Percentiles rank a stretch among this genome's conserved stretches.
Conservation (phyloP, 805 yeast genomes). For the Komagataella kurtzmanii region DNA sequence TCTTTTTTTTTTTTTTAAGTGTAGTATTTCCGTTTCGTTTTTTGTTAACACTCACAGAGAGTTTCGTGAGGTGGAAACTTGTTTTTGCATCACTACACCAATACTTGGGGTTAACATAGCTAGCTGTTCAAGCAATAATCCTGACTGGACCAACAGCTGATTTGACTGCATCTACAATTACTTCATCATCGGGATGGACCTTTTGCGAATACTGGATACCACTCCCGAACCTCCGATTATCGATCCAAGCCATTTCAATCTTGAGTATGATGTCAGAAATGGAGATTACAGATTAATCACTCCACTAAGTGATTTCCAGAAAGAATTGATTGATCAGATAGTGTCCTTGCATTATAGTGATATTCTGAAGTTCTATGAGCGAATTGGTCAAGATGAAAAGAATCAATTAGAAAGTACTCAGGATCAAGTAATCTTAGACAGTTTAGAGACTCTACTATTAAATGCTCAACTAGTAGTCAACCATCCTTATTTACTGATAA, state of each 20-base stretch:
- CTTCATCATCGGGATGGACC: constrained; percentile 39
- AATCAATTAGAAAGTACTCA: constrained; percentile 11
- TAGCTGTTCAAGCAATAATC: not conserved
- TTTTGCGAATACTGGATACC: constrained; percentile 62
- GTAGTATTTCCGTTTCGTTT: no score
- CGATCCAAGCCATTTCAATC: constrained; percentile 34
- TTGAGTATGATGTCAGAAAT: constrained; percentile 19
- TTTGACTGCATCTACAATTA: not conserved
- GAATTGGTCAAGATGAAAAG: constrained; percentile 26
- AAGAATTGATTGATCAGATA: constrained; percentile 81
- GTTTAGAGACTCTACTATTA: constrained; percentile 58
- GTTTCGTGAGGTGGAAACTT: not conserved
- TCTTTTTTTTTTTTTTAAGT: no score
- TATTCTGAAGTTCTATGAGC: constrained; percentile 74
- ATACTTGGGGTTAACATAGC: not conserved
- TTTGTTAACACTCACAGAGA: no score
- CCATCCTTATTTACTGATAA: constrained; percentile 79
- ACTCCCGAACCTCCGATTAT: constrained; percentile 76
- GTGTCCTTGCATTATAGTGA: constrained; percentile 87
- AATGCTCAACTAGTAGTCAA: constrained; percentile 74
- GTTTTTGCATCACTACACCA: not conserved
- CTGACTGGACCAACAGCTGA: not conserved
- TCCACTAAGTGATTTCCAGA: constrained; percentile 78
- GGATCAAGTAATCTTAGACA: constrained; percentile 53
- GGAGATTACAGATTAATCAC: constrained; percentile 71